Evolutionary conservation across 176 grass and related monocot species (phyloP).

Genomic region (Triticum dicoccoides): DNA sequence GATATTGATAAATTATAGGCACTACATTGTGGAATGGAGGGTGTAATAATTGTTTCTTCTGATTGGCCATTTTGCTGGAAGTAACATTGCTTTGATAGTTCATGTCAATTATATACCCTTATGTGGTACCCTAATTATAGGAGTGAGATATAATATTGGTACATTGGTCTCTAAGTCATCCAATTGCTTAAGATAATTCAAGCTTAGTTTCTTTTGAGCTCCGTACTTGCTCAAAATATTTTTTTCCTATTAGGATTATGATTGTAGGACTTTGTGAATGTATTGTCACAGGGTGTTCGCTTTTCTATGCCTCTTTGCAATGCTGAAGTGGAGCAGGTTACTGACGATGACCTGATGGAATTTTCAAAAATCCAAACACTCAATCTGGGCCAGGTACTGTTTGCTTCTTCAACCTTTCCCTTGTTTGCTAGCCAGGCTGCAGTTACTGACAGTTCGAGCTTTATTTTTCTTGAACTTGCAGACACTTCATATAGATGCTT

Average conservation of each 20-base stretch:
- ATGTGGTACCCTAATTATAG: not conserved
- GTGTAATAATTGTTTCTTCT: not conserved
- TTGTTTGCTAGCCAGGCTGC: not conserved
- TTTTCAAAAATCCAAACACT: constrained; percentile 82
- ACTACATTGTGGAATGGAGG: too few species aligned
- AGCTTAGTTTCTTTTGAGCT: not conserved
- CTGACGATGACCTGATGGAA: constrained; percentile 81
- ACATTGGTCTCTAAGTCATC: not conserved
- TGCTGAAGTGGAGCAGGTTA: constrained; percentile 72
- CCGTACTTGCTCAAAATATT: not conserved
- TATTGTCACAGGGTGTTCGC: constrained; percentile 46
- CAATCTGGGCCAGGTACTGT: constrained; percentile 79
- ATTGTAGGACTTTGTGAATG: constrained; percentile 26
- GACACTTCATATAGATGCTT: constrained; percentile 67
- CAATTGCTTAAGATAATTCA: not conserved
- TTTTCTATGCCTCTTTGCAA: constrained; percentile 90
- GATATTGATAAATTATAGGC: too few species aligned
- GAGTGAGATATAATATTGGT: not conserved
- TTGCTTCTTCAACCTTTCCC: not conserved
- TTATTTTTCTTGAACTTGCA: constrained; percentile 30
- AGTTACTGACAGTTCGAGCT: not conserved
- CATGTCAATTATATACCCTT: not conserved
- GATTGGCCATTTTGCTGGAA: not conserved
- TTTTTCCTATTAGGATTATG: not conserved
- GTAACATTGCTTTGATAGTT: not conserved